Conservation (phyloP, 176 grass and related monocot genomes). For the Carex scoparia region DNA sequence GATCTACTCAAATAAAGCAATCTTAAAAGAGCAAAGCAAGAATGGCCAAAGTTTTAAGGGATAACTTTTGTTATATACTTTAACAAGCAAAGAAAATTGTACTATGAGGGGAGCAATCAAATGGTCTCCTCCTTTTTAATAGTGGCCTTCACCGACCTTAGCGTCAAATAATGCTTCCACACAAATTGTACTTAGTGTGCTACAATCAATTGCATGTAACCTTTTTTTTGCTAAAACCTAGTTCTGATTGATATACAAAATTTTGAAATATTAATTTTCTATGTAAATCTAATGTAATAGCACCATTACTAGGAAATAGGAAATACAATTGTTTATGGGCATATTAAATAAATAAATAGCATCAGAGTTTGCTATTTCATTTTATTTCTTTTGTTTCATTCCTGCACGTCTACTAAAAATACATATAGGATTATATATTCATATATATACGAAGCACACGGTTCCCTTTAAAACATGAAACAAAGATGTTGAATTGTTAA, state of each 20-base stretch:
- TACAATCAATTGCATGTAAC: constrained; percentile 29
- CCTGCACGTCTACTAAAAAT: background rate
- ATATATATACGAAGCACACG: background rate
- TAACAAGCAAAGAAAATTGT: constrained; percentile 11
- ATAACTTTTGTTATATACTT: constrained; percentile 1
- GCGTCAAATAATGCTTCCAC: constrained; percentile 24
- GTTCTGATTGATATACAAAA: background rate
- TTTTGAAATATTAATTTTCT: background rate
- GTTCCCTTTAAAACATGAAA: background rate
- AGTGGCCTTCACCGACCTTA: constrained; percentile 19
- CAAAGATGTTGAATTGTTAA: background rate
- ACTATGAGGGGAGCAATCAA: constrained; percentile 13
- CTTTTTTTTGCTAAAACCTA: constrained; percentile 15
- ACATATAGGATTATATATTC: background rate
- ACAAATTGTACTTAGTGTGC: background rate
- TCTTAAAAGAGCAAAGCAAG: background rate
- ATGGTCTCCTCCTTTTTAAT: background rate
- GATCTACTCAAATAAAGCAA: no score
- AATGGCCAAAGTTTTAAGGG: background rate
- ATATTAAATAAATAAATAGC: background rate
- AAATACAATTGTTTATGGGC: background rate
- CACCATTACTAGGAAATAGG: background rate
- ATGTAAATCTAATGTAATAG: background rate
- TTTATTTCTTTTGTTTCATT: background rate
- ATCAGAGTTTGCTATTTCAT: background rate